Base-by-base conservation (phyloP, 2,329 filamentous ascomycete genomes). In the Aspergillus piperis region DNA sequence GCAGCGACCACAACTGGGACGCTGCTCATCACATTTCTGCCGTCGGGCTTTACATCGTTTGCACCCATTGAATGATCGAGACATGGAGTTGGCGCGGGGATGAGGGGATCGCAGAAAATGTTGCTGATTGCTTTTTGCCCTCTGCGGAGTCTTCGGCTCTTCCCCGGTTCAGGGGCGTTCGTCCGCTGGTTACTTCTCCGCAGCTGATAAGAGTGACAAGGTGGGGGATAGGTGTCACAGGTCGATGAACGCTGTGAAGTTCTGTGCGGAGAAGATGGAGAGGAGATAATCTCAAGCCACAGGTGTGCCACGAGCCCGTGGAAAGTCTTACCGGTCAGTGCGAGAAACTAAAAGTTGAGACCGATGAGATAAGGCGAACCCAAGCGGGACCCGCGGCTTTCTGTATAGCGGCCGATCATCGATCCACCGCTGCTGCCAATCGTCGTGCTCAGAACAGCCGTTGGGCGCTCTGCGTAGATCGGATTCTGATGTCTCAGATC, bases 1-100 rank as follows among this genome's bases (percentile, higher is more conserved):
- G 64, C 77, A 80, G 59, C 77, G 74, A 11, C 71, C 70, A 67
- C 78, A 80, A 52, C 64, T 70, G 25, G 78, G 78, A 59, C 73
- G 73, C 54, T 71, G 68, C 66, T 80, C 78, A 62, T 80, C 77
- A 68, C 78, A 80, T 75, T 80, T 80, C 63, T 80, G 76, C 56
- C 78, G 75, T 39, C 78, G 75, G 52, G 73, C 69, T 68, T 78
- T 79, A 74, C 77, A 79, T 67, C 77, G 72, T 62, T 74, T 75
- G 69, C 77, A 79, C n/a, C 77, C 77, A 54, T 70, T 74, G 54
- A 78, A 77, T 10, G 77, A 79, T 62, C 76, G 75, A 66, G 75
- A 75, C 73, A 77, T 75, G 63, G 60, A 57, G 60, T 54, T 55
- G 57, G 57, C 55, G 57, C 55, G 54, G 44, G n/a, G 23, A 30